Percentiles rank a stretch among this genome's conserved stretches.
These are phyloP conservation scores for Xylariomycetidae sp. DNA, from an alignment of 2,329 filamentous ascomycete genomes.

Conservation along the genomic window DNA sequence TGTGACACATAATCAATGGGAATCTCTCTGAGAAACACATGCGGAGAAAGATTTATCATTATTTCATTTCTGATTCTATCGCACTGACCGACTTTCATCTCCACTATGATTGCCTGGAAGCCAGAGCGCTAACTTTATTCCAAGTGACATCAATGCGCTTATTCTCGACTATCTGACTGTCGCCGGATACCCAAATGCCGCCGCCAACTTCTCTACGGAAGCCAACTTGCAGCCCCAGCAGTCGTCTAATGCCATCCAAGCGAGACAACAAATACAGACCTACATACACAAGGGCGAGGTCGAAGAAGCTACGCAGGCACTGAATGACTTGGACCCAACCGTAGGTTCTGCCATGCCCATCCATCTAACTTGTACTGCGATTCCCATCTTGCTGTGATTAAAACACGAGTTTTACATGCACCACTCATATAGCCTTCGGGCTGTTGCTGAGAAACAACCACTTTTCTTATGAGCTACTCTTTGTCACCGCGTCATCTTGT, in stretches of 20 bases:
- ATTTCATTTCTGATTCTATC: constrained; percentile 20
- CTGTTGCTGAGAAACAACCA: constrained; percentile 87
- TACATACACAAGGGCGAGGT: constrained; percentile 84
- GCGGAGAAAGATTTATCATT: constrained; percentile 73
- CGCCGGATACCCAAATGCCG: constrained; percentile 89
- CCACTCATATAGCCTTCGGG: constrained; percentile 93
- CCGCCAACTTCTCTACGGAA: constrained; percentile 89
- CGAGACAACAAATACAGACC: constrained; percentile 77
- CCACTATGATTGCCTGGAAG: background rate
- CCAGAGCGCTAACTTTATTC: too few species aligned
- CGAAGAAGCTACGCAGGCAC: constrained; percentile 74
- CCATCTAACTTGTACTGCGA: constrained; percentile 3
- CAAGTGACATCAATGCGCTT: constrained; percentile 88
- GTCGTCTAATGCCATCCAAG: constrained; percentile 67
- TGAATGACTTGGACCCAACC: constrained; percentile 88
- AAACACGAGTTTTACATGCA: constrained; percentile 88
- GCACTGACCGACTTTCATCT: constrained; percentile 2
- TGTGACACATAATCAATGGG: constrained; percentile 87
- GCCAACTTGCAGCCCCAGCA: constrained; percentile 77
- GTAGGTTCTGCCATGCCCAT: constrained; percentile 50
- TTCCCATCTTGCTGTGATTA: constrained; percentile 73
- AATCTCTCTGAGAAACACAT: constrained; percentile 99
- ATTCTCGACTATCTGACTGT: constrained; percentile 97
- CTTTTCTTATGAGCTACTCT: constrained; percentile 68
- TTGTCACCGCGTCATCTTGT: too few species aligned